phyloP scores from a whole-genome alignment of 768 basidiomycete species.

The Suillus weaverae region DNA sequence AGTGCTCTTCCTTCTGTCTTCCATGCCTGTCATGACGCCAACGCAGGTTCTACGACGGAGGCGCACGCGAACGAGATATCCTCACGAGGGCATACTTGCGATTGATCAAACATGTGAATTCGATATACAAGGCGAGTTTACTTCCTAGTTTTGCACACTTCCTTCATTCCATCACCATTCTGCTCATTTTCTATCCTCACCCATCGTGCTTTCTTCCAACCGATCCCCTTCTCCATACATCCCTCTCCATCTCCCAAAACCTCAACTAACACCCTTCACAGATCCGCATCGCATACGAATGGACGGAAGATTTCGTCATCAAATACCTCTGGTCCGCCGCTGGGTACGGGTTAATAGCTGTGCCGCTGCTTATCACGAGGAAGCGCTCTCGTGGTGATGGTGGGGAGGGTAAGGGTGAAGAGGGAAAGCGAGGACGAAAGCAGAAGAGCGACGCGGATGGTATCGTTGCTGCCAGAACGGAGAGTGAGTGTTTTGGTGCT shows the following conservation, averaged over 20 bases:
- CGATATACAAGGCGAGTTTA: slow-evolving; percentile 70
- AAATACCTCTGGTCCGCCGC: slow-evolving; percentile 95
- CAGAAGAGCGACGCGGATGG: slow-evolving; percentile 22
- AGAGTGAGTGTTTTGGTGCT: slow-evolving; percentile 35
- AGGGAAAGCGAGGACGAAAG: slow-evolving; percentile 8
- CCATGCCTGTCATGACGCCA: not conserved
- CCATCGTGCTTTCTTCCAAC: not conserved
- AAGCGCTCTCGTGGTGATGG: slow-evolving; percentile 9
- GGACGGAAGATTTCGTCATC: slow-evolving; percentile 97
- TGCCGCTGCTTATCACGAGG: slow-evolving; percentile 80
- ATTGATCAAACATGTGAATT: slow-evolving; percentile 87
- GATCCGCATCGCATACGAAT: slow-evolving; percentile 90
- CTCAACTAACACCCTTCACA: slow-evolving; percentile 25
- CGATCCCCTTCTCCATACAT: not conserved
- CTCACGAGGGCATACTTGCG: slow-evolving; percentile 73
- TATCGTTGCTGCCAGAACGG: slow-evolving; percentile 49
- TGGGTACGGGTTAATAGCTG: slow-evolving; percentile 88
- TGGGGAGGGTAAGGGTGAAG: slow-evolving; percentile 18
- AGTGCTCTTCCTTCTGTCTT: slow-evolving; percentile 30
- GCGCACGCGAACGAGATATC: slow-evolving; percentile 78
- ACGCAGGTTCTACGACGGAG: slow-evolving; percentile 87
- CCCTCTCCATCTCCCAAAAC: not conserved
- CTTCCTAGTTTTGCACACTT: not conserved
- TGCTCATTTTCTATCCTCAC: not conserved
- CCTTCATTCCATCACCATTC: not conserved